A percentile compares a stretch with the other conserved stretches of the same genome.
Conservation (phyloP, 2,329 filamentous ascomycete species). For the Calonectria pseudoreteaudii region DNA sequence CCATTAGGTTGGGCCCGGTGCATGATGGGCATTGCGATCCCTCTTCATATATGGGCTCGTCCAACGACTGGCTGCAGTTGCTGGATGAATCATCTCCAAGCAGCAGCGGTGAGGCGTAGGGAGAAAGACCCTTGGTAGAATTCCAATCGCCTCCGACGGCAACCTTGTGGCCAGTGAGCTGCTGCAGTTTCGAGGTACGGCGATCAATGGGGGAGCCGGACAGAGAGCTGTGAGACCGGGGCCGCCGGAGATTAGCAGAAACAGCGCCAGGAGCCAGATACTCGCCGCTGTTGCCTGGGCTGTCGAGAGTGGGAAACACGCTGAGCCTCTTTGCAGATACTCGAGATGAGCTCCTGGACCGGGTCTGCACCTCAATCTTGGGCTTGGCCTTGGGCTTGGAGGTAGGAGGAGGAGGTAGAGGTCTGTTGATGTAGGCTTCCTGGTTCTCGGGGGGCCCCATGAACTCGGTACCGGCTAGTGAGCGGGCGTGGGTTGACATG, state of each 20-base stretch:
- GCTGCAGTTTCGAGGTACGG: constrained; percentile 54
- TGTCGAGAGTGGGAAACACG: neutral
- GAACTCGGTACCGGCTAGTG: constrained; percentile 32
- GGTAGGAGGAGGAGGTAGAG: constrained; percentile 33
- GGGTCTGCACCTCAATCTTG: neutral
- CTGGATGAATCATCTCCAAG: constrained; percentile 40
- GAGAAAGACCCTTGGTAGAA: constrained; percentile 26
- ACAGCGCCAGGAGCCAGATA: neutral
- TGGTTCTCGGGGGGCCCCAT: constrained; percentile 39
- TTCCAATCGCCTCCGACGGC: constrained; percentile 39
- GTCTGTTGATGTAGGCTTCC: constrained; percentile 35
- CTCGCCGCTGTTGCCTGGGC: neutral
- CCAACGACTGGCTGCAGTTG: constrained; percentile 34
- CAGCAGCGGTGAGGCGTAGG: constrained; percentile 31
- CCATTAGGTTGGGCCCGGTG: constrained; percentile 38
- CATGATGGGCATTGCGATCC: constrained; percentile 24
- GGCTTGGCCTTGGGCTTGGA: neutral
- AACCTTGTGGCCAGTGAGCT: constrained; percentile 56
- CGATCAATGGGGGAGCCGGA: constrained; percentile 32
- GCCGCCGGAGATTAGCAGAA: neutral
- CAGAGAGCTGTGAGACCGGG: neutral
- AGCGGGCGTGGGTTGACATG: constrained; percentile 32
- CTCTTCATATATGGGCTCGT: constrained; percentile 39
- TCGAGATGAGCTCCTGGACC: constrained; percentile 1
- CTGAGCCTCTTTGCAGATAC: neutral